Conservation (phyloP, 305 asterid species). For the Fraxinus velutina region DNA sequence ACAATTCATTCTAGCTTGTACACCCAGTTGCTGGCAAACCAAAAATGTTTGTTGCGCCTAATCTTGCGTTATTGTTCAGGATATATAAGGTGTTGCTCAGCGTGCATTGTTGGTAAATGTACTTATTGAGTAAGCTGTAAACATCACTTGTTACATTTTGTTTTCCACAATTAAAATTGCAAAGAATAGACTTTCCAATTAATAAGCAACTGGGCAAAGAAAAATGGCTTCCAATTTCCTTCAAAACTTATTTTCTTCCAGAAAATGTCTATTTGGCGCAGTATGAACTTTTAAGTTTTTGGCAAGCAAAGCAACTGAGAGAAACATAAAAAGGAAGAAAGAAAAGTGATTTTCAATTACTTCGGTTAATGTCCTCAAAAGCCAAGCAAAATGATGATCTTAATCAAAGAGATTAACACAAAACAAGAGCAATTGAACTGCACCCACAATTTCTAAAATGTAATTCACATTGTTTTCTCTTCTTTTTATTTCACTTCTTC, state of each 20-base stretch:
- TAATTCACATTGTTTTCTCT: neutral
- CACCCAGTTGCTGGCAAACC: neutral
- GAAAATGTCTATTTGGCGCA: neutral
- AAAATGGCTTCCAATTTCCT: neutral
- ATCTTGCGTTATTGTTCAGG: neutral
- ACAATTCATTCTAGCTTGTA: neutral
- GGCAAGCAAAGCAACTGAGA: neutral
- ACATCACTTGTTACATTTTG: neutral
- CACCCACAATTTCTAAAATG: neutral
- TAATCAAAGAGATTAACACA: neutral
- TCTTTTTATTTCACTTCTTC: neutral
- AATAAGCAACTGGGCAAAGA: neutral
- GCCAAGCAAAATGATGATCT: neutral
- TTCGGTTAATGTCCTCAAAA: neutral
- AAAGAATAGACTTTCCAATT: neutral
- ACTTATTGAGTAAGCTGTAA: neutral
- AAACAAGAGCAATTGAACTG: neutral
- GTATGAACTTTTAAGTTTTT: neutral
- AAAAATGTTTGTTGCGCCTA: neutral
- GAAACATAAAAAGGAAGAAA: neutral
- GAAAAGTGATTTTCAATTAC: neutral
- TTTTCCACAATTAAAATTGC: neutral
- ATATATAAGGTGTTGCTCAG: neutral
- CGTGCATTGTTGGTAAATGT: neutral
- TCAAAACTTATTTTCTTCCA: slow-evolving; percentile 3